phyloP scores from a whole-genome alignment of 257 asterid species.

The Solanum microdontum region DNA sequence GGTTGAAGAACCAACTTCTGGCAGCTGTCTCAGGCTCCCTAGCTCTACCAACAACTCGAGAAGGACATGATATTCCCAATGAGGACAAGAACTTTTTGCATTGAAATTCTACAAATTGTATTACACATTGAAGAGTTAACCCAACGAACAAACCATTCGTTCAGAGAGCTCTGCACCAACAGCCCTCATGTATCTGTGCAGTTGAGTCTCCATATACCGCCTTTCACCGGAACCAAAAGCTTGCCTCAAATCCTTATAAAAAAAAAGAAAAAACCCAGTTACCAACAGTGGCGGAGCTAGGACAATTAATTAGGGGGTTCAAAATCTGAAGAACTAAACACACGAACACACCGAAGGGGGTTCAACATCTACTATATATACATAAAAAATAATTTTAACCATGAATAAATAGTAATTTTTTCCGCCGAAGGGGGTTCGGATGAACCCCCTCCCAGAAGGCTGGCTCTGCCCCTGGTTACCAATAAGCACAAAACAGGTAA shows the following conservation, averaged over 20 bases:
- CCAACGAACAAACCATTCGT: constrained; percentile 58
- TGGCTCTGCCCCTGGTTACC: not conserved
- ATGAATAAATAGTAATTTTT: too few relatives aligned
- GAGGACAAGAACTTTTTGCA: not conserved
- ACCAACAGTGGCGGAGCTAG: not conserved
- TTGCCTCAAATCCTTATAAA: constrained; percentile 49
- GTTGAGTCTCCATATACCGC: constrained; percentile 39
- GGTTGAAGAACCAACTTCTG: not conserved
- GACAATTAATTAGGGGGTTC: too few relatives aligned
- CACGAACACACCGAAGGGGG: too few relatives aligned
- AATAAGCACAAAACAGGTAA: not conserved
- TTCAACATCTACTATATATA: too few relatives aligned
- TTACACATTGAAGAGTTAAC: constrained; percentile 19
- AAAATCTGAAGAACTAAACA: too few relatives aligned
- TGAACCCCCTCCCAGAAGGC: too few relatives aligned
- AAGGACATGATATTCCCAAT: not conserved
- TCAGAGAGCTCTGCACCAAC: constrained; percentile 78
- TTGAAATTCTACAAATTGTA: not conserved
- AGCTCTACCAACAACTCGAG: not conserved
- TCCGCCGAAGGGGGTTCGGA: too few relatives aligned
- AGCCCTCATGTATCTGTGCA: constrained; percentile 42
- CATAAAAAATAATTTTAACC: too few relatives aligned
- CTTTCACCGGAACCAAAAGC: constrained; percentile 54
- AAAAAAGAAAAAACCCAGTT: constrained; percentile 5
- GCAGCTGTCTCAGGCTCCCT: not conserved